Conservation (phyloP, 2,329 filamentous ascomycete genomes). For the Sporothrix brasiliensis region DNA sequence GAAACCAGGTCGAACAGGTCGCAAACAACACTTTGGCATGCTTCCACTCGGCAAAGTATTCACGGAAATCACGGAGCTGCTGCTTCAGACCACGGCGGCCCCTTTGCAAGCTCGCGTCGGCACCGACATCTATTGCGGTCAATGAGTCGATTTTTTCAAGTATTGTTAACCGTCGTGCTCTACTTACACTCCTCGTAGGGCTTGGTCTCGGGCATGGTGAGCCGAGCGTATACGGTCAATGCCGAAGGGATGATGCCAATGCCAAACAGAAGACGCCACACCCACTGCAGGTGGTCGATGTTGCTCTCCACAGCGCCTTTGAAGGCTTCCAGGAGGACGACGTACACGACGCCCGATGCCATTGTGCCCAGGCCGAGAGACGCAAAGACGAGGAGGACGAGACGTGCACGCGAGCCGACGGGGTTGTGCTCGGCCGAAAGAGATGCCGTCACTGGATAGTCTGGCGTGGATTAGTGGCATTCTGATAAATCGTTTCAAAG, state of each 20-base stretch:
- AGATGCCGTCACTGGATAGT: not conserved
- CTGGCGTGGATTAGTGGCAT: not conserved
- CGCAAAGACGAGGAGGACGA: not conserved
- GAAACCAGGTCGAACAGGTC: constrained; percentile 6
- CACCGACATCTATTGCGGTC: not conserved
- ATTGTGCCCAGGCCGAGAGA: not conserved
- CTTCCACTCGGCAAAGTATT: not conserved
- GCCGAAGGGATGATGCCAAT: constrained; percentile 6
- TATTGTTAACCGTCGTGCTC: too few relatives aligned
- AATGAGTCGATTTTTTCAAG: not conserved
- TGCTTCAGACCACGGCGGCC: not conserved
- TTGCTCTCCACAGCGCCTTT: not conserved
- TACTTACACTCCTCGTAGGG: constrained; percentile 5
- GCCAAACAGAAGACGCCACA: constrained; percentile 5
- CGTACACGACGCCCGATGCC: not conserved
- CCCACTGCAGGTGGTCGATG: constrained; percentile 9
- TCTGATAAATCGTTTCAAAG: not conserved
- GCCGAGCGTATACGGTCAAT: not conserved
- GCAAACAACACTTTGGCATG: constrained; percentile 1
- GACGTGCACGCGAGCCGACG: not conserved
- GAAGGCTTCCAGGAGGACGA: not conserved
- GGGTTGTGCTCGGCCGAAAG: constrained; percentile 7
- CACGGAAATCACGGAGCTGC: not conserved
- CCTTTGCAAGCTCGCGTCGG: not conserved
- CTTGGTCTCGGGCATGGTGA: not conserved